A percentile compares a stretch with the other conserved stretches of the same genome.
phyloP scores from a whole-genome alignment of 495 filamentous ascomycete genomes.

The Aspergillus heteromorphus region DNA sequence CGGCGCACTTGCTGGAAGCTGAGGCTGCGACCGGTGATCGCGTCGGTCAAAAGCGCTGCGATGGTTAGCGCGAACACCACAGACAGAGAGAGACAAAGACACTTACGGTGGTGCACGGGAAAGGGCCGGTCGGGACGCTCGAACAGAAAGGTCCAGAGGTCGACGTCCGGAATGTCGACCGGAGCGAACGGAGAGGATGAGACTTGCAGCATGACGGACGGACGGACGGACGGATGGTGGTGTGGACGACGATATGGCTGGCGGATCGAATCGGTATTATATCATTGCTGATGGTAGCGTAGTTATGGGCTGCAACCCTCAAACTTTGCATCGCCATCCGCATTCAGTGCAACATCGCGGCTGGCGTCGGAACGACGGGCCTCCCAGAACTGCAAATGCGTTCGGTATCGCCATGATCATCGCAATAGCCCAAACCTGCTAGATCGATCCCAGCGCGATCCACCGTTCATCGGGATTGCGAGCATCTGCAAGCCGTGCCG shows the following conservation, averaged over 20 bases:
- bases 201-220: neutral
- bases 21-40: slow-evolving; percentile 59
- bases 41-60: slow-evolving; percentile 35
- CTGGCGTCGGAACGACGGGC: too few relatives aligned
- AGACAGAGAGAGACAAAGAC: neutral
- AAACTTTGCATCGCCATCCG: too few relatives aligned
- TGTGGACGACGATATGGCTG: too few relatives aligned
- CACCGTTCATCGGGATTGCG: too few relatives aligned
- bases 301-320: too few relatives aligned
- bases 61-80: neutral
- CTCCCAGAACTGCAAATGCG: too few relatives aligned
- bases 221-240: neutral
- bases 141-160: slow-evolving; percentile 60
- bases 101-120: neutral
- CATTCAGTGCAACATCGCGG: too few relatives aligned
- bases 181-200: slow-evolving; percentile 34
- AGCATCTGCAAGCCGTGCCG: neutral
- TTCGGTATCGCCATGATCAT: too few relatives aligned
- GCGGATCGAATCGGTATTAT: too few relatives aligned
- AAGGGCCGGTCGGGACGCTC: slow-evolving; percentile 8
- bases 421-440: too few relatives aligned
- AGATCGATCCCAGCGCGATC: too few relatives aligned
- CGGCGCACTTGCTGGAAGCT: slow-evolving; percentile 57
- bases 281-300: too few relatives aligned
- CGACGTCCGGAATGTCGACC: slow-evolving; percentile 58